Evolutionary conservation across 768 basidiomycete genomes (phyloP), one percentile per base, ranked within the genome.

Genomic region (Psilocybe cyanescens): DNA sequence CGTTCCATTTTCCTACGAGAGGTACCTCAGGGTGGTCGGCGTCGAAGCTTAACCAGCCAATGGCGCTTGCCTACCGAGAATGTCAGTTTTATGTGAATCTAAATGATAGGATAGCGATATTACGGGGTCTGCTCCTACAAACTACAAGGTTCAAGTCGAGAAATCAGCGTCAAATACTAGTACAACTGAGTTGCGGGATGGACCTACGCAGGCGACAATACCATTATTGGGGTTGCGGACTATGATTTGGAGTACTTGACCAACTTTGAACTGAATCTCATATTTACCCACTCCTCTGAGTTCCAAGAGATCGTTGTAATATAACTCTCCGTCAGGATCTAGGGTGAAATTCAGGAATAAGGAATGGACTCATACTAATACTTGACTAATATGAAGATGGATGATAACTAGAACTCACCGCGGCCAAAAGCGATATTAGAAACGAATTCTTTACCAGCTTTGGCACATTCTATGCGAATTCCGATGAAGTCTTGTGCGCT

Each of bases 381-480:
- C 12, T 35, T 35, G 33, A 35, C 33, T 35, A 24, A 24, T 24
- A 35, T 11, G 11, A 35, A 35, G 33, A 35, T 35, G 11, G 6
- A 35, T 35, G 6, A 35, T 35, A 35, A 55, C 53, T 55, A 35
- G 6, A 35, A 55, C 53, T 55, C 35, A 55, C 53, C 53, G 35
- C 53, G 53, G 17, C 53, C 53, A 55, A 55, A 55, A 55, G 53
- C 53, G 37, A 55, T 55, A 35, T 55, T 55, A 16, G 53, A 55
- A 17, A 55, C 53, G 37, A 55, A 55, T 55, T 55, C 53, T 55
- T 55, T 55, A 28, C 53, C 37, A 24, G 53, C 53, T 39, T 41
- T 41, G 17, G 35, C 11, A 17, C 53, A 55, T 55, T 55, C 53
- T 24, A 55, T 55, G 24, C 53, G 53, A 41, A 55, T 55, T 41